These are phyloP conservation scores for Penicillium sp. DNA, from an alignment of 2,329 filamentous ascomycete genomes.

Conservation along the genomic window DNA sequence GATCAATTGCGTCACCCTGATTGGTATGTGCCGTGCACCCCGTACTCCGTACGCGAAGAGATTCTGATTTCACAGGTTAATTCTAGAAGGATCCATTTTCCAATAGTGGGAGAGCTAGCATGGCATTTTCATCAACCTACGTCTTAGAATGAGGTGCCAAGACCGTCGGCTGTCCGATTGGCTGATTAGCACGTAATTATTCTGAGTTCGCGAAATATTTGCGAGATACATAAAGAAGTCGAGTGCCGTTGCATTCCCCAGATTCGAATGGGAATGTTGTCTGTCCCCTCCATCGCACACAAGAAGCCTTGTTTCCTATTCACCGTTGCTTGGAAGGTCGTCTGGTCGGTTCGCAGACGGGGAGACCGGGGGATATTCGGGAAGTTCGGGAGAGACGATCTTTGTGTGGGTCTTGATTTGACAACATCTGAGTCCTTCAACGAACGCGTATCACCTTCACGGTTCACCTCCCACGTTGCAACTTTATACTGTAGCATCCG, in stretches of 20 bases:
- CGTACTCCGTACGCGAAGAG: too few relatives aligned
- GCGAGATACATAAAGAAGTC: too few relatives aligned
- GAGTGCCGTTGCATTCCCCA: too few relatives aligned
- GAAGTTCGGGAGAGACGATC: not conserved
- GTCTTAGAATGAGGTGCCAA: not conserved
- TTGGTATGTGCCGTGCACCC: too few relatives aligned
- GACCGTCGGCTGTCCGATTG: not conserved
- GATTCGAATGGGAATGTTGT: not conserved
- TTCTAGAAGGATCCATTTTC: slow-evolving; percentile 4
- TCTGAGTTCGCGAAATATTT: not conserved
- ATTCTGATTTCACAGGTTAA: not conserved
- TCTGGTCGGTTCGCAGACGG: not conserved
- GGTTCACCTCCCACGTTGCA: too few relatives aligned
- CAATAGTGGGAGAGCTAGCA: not conserved
- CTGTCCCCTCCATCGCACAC: not conserved
- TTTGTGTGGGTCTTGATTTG: not conserved
- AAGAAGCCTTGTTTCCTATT: not conserved
- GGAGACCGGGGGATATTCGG: not conserved
- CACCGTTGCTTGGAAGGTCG: not conserved
- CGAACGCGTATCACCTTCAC: too few relatives aligned
- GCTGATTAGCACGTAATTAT: not conserved
- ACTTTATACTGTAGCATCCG: too few relatives aligned
- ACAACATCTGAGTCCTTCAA: not conserved
- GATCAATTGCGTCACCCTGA: too few relatives aligned
- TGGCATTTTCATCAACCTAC: not conserved